Base-by-base conservation (phyloP, 2,329 filamentous ascomycete species). In the Fusarium equiseti region DNA sequence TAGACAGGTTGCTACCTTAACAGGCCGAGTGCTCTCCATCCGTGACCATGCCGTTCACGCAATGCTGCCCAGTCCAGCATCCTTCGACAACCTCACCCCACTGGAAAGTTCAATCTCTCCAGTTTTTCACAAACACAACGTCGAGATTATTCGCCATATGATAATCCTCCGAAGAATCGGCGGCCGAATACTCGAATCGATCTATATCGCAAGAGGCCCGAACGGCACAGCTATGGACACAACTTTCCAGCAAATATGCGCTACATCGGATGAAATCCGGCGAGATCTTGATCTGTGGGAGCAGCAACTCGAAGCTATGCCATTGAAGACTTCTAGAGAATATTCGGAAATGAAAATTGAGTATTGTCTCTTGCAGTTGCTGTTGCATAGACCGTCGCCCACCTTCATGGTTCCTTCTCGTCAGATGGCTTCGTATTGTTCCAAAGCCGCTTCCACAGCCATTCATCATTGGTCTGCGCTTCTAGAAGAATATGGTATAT, bases 151-250 rank as follows among this genome's bases (percentile, higher is more conserved):
- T 16, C 18, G 55, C 4, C 59, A 62, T 7, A n/a, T 52, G 15
- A 32, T 45, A 10, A 0, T 16, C 0, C n/a, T 63, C 0, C 9
- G 46, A 8, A 45, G 20, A 9, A 63, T 63, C 3, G 26, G 59
- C 1, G 59, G 56, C 1, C 56, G 59, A 0, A 53, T 63, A 4
- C 57, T 63, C 2, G 59, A 63, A 9, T 63, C 59, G n/a, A n/a
- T n/a, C n/a, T n/a, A n/a, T n/a, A n/a, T n/a, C n/a, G n/a, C n/a
- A n/a, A n/a, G n/a, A n/a, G n/a, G n/a, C n/a, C n/a, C n/a, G n/a
- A n/a, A n/a, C n/a, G n/a, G n/a, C n/a, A n/a, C n/a, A 6, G 56
- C 59, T 4, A 62, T 62, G 59, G 24, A 62, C 5, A 62, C 59
- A 0, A 62, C 29, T 2, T 62, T 62, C 18, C 55, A 62, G 6